phyloP scores from a whole-genome alignment of 2,329 filamentous ascomycete species.

The Colletotrichum liriopes region DNA sequence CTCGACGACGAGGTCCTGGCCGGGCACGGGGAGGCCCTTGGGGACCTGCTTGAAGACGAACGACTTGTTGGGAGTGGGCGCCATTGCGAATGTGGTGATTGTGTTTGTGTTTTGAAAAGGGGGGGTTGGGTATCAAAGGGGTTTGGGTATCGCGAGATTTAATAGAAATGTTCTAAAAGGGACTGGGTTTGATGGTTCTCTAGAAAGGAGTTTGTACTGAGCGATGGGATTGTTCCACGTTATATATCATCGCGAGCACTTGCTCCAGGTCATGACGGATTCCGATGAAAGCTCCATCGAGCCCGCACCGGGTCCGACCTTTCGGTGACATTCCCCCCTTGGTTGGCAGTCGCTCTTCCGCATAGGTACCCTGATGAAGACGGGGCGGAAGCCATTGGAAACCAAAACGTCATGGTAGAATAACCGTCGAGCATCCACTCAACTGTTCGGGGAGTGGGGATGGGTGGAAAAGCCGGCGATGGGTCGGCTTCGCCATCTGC shows the following conservation, averaged over 20 bases:
- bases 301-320: constrained; percentile 32
- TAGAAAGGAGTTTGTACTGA: not conserved
- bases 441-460: not conserved
- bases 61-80: constrained; percentile 77
- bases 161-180: not conserved
- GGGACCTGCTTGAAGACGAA: constrained; percentile 82
- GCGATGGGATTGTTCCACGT: constrained; percentile 1
- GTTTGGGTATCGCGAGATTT: not conserved
- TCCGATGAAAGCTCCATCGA: constrained; percentile 7
- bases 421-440: constrained; percentile 15
- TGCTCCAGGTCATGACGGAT: constrained; percentile 20
- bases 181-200: not conserved
- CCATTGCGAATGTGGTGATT: constrained; percentile 49
- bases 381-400: constrained; percentile 27
- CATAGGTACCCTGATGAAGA: not conserved
- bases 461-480: not conserved
- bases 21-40: constrained; percentile 75
- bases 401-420: constrained; percentile 41
- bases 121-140: constrained; percentile 12
- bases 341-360: not conserved
- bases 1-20: constrained; percentile 80
- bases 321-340: constrained; percentile 8
- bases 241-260: constrained; percentile 18
- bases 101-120: not conserved
- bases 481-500: constrained; percentile 16